Conservation (phyloP, 1,284 basidiomycete genomes). For the Cystobasidium sp. region DNA sequence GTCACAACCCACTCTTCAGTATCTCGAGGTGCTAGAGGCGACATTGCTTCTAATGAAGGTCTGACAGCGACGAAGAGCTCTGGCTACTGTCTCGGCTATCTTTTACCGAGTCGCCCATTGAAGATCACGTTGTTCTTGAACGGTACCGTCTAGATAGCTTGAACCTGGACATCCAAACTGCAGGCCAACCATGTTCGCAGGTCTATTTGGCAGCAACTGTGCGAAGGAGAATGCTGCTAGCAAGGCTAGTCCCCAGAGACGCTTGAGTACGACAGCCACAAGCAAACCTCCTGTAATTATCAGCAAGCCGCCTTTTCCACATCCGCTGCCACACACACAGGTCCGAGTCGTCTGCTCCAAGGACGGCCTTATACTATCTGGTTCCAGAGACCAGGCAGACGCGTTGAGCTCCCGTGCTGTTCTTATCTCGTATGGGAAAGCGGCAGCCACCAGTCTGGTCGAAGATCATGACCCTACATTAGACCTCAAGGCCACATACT, state of each 20-base stretch:
- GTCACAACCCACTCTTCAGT: too few relatives aligned
- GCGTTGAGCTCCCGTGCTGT: neutral
- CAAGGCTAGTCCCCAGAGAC: neutral
- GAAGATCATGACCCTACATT: constrained; percentile 10
- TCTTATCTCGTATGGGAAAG: constrained; percentile 17
- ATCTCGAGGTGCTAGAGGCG: too few relatives aligned
- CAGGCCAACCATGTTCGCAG: constrained; percentile 17
- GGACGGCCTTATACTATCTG: constrained; percentile 27
- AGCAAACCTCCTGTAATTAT: constrained; percentile 1
- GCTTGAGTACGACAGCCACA: constrained; percentile 13
- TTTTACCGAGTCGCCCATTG: too few relatives aligned
- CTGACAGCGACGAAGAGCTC: too few relatives aligned
- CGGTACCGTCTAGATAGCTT: too few relatives aligned
- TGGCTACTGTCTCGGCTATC: too few relatives aligned
- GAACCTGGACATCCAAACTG: too few relatives aligned
- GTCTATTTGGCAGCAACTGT: constrained; percentile 31
- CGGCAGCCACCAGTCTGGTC: neutral
- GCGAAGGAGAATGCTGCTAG: constrained; percentile 18
- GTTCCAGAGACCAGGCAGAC: neutral
- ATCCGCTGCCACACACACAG: constrained; percentile 37
- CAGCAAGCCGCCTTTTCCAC: constrained; percentile 35
- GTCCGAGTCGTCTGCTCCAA: constrained; percentile 4
- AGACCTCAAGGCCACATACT: neutral
- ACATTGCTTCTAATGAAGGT: too few relatives aligned
- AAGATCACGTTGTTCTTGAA: too few relatives aligned